Conservation (phyloP, 192 early-diverging fungal species). For the Umbelopsis isabellina region DNA sequence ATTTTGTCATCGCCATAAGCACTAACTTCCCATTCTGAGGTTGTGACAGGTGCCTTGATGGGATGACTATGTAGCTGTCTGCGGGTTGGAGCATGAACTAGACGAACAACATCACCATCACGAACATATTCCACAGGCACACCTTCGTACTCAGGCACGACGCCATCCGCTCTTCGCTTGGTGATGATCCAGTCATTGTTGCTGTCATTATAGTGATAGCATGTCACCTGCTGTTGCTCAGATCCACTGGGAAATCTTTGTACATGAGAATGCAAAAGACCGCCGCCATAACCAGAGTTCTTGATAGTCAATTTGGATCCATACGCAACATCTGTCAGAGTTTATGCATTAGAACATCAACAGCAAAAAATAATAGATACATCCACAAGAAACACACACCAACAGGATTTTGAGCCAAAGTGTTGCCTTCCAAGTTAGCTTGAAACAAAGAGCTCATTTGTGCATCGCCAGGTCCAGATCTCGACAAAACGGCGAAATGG, state of each 20-base stretch:
- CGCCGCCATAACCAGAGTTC: constrained; percentile 81
- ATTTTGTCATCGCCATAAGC: constrained; percentile 80
- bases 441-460: constrained; percentile 98
- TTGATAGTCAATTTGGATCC: constrained; percentile 90
- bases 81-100: constrained; percentile 72
- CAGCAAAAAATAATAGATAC: neutral
- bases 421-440: constrained; percentile 82
- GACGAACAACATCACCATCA: constrained; percentile 81
- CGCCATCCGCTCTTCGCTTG: constrained; percentile 53
- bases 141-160: constrained; percentile 40
- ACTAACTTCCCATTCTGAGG: constrained; percentile 82
- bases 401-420: constrained; percentile 79
- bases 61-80: constrained; percentile 88
- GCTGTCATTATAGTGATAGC: constrained; percentile 88
- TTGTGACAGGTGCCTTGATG: constrained; percentile 76
- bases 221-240: constrained; percentile 96
- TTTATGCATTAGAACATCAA: neutral
- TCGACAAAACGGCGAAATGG: constrained; percentile 87
- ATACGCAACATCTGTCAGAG: constrained; percentile 78
- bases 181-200: constrained; percentile 93
- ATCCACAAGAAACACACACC: constrained; percentile 46
- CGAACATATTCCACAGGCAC: constrained; percentile 47
- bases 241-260: constrained; percentile 85
- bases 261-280: constrained; percentile 92
- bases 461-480: constrained; percentile 84